Base-by-base conservation (phyloP, 306 rosid species). In the Cyamopsis tetragonoloba region DNA sequence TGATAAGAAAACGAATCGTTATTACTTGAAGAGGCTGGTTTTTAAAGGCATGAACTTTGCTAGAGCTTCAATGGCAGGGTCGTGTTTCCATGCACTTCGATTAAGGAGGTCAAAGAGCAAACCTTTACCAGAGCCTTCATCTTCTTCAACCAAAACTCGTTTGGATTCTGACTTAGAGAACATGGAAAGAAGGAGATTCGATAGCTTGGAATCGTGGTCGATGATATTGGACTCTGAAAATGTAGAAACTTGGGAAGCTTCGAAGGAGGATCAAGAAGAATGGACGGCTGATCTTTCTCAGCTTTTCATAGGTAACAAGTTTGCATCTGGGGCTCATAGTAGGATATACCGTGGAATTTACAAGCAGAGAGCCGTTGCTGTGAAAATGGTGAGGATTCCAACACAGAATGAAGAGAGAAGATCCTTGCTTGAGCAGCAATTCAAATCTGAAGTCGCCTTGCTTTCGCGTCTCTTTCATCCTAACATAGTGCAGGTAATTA, bases 121-220 rank as follows among this genome's bases (percentile, higher is more conserved):
- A 65, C 68, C 82, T 48, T 83, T 86, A 31, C 81, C 84, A 51
- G 82, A 54, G n/a, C 79, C 68, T 58, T 83, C 91, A 12, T 73
- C 93, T 5, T 77, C 75, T 6, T 75, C 91, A 0, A 73, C 91
- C n/a, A 88, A 73, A 56, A 10, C 77, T 23, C 79, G 73, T 73
- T 37, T 72, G 71, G 73, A 83, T 65, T 82, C 84, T 10, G 93
- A 88, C 6, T 64, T 79, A 73, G 84, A 89, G 61, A 89, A 64
- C 72, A 72, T 92, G 96, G 98, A 92, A 38, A 79, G 98, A 71
- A 89, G 43, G 80, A 81, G 98, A 57, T 92, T 89, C 70, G 98
- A 92, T 54, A 89, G 98, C 80, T 12, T 92, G 89, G 98, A 92
- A n/a, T 92, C 98, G 28, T 92, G 98, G 96, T 92, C 98, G 1